Conservation (phyloP, 345 rosid species). For the Populus euphratica region DNA sequence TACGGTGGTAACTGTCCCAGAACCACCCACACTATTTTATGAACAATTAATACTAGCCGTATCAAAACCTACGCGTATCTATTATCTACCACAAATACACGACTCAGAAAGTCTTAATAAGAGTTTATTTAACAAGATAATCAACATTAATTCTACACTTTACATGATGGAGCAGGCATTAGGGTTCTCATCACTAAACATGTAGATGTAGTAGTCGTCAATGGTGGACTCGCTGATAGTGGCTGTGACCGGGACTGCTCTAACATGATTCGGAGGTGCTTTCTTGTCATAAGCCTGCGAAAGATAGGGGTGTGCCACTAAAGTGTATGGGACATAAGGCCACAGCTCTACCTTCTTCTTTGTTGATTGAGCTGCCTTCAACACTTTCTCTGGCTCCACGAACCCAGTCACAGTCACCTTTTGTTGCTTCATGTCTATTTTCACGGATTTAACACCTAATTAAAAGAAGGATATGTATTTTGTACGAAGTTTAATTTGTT, state of each 20-base stretch:
- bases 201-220: constrained; percentile 47
- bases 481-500: background rate
- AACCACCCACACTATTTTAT: background rate
- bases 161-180: constrained; percentile 74
- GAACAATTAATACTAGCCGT: background rate
- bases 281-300: constrained; percentile 90
- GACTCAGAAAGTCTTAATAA: background rate
- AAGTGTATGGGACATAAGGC: constrained; percentile 76
- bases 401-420: constrained; percentile 73
- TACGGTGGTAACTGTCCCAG: background rate
- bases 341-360: constrained; percentile 88
- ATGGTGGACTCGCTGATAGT: constrained; percentile 53
- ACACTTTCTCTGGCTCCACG: constrained; percentile 56
- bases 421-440: constrained; percentile 71
- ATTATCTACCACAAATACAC: background rate
- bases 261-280: constrained; percentile 75
- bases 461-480: background rate
- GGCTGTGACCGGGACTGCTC: constrained; percentile 48
- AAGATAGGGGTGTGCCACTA: constrained; percentile 68
- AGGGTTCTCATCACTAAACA: constrained; percentile 87
- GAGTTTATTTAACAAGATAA: too few species aligned
- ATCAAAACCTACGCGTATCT: background rate
- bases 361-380: constrained; percentile 70
- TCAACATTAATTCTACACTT: background rate
- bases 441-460: constrained; percentile 72